Conservation (phyloP, 2,329 filamentous ascomycete genomes). For the Colletotrichum tabaci region DNA sequence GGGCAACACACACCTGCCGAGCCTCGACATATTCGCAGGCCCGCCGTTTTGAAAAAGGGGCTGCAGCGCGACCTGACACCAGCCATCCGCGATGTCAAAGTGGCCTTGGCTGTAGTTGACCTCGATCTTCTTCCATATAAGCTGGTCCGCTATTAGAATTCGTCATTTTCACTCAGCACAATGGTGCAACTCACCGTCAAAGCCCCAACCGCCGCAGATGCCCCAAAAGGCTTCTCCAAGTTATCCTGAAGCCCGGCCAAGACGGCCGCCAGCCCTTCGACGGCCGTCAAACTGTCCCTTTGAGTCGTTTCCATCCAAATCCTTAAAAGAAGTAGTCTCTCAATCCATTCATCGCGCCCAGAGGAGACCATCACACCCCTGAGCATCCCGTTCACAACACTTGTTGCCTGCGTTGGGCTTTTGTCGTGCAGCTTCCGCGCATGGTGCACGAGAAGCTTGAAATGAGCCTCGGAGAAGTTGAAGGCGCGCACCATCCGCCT, state of each 20-base stretch:
- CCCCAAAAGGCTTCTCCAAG: constrained; percentile 64
- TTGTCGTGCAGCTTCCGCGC: constrained; percentile 75
- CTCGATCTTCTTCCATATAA: constrained; percentile 88
- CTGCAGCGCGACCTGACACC: constrained; percentile 81
- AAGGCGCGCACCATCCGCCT: constrained; percentile 72
- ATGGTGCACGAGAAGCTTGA: constrained; percentile 78
- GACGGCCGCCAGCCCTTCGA: constrained; percentile 47
- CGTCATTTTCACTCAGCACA: not conserved
- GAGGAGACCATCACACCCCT: constrained; percentile 66
- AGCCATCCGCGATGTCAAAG: constrained; percentile 71
- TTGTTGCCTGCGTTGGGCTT: constrained; percentile 63
- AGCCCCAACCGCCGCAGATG: constrained; percentile 75
- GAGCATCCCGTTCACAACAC: constrained; percentile 76
- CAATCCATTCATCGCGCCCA: constrained; percentile 72
- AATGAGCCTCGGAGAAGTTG: constrained; percentile 73
- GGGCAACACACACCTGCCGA: constrained; percentile 68
- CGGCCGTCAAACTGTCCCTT: constrained; percentile 49
- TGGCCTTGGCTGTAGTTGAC: constrained; percentile 66
- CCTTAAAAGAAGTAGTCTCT: constrained; percentile 77
- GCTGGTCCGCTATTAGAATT: constrained; percentile 58
- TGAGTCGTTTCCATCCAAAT: constrained; percentile 74
- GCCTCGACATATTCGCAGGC: constrained; percentile 76
- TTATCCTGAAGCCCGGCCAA: constrained; percentile 58
- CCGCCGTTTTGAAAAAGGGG: constrained; percentile 76
- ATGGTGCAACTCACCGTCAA: constrained; percentile 69